These are phyloP conservation scores for Mycena filopes DNA, from an alignment of 768 basidiomycete species.

Conservation along the genomic window DNA sequence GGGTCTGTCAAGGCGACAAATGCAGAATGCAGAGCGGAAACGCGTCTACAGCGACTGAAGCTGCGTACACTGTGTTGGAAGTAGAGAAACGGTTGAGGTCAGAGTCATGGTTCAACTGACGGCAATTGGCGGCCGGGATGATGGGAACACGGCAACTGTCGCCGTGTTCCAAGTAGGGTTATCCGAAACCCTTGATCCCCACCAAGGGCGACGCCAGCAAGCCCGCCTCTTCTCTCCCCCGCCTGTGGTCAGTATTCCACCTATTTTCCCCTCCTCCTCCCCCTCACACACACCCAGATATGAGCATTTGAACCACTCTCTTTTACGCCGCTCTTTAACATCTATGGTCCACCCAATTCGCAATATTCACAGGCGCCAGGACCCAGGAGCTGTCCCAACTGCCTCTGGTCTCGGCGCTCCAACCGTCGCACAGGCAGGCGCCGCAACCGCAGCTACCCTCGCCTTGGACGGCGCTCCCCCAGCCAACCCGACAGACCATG, in stretches of 20 bases:
- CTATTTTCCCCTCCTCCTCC: neutral
- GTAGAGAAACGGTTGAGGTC: too few species aligned
- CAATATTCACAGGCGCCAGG: constrained; percentile 20
- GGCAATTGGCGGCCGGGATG: too few species aligned
- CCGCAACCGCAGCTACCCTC: constrained; percentile 21
- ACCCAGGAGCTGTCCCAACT: constrained; percentile 28
- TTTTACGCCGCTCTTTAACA: constrained; percentile 29
- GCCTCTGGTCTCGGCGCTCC: constrained; percentile 30
- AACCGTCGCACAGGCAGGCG: constrained; percentile 12
- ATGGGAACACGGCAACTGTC: too few species aligned
- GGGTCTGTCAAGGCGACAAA: too few species aligned
- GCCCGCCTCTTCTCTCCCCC: neutral
- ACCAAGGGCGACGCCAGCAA: constrained; percentile 1
- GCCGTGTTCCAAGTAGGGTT: too few species aligned
- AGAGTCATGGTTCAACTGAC: too few species aligned
- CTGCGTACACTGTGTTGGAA: too few species aligned
- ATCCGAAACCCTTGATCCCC: neutral
- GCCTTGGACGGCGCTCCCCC: constrained; percentile 36
- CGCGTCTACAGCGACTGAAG: too few species aligned
- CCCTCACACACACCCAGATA: constrained; percentile 4
- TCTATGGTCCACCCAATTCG: constrained; percentile 22
- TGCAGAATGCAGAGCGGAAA: too few species aligned
- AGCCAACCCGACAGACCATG: constrained; percentile 28
- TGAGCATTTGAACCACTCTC: constrained; percentile 30
- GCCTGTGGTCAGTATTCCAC: neutral